Conservation (phyloP, 805 yeast species). For the Kodamaea jinghongensis region DNA sequence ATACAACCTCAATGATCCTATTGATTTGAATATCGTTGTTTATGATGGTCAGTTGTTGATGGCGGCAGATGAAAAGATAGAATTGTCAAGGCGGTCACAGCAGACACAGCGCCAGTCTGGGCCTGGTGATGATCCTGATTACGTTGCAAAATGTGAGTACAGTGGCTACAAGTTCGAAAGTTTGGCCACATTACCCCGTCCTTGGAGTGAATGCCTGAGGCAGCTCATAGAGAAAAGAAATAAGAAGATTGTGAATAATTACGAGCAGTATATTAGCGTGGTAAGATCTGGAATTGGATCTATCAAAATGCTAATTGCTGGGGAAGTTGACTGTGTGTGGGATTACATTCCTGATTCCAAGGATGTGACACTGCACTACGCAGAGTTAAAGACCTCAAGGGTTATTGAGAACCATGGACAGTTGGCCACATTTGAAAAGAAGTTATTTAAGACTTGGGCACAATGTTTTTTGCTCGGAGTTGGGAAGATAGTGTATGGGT, state of each 20-base stretch:
- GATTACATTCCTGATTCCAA: slow-evolving; percentile 63
- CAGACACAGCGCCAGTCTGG: slow-evolving; percentile 17
- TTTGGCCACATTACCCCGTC: slow-evolving; percentile 68
- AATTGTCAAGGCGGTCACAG: slow-evolving; percentile 24
- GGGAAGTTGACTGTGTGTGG: slow-evolving; percentile 90
- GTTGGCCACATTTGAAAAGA: slow-evolving; percentile 67
- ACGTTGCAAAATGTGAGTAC: slow-evolving; percentile 46
- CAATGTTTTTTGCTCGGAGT: slow-evolving; percentile 89
- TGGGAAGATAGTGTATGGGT: slow-evolving; percentile 79
- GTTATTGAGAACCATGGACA: slow-evolving; percentile 55
- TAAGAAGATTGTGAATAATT: slow-evolving; percentile 59
- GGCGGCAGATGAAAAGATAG: slow-evolving; percentile 46
- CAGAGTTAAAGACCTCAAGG: slow-evolving; percentile 76
- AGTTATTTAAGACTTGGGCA: slow-evolving; percentile 83
- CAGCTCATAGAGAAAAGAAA: slow-evolving; percentile 64
- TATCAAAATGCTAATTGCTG: slow-evolving; percentile 67
- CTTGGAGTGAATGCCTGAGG: slow-evolving; percentile 70
- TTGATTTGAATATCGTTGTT: slow-evolving; percentile 60
- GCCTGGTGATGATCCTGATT: slow-evolving; percentile 12
- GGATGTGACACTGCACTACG: slow-evolving; percentile 70
- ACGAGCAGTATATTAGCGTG: slow-evolving; percentile 77
- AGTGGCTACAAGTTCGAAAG: slow-evolving; percentile 87
- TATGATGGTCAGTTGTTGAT: slow-evolving; percentile 78
- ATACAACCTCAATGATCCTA: slow-evolving; percentile 52
- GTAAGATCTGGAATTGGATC: slow-evolving; percentile 83